A percentile compares a stretch with the other conserved stretches of the same genome.
Evolutionary conservation across 73 alveolate genomes (phyloP).

Genomic region (Tetrahymena malaccensis): DNA sequence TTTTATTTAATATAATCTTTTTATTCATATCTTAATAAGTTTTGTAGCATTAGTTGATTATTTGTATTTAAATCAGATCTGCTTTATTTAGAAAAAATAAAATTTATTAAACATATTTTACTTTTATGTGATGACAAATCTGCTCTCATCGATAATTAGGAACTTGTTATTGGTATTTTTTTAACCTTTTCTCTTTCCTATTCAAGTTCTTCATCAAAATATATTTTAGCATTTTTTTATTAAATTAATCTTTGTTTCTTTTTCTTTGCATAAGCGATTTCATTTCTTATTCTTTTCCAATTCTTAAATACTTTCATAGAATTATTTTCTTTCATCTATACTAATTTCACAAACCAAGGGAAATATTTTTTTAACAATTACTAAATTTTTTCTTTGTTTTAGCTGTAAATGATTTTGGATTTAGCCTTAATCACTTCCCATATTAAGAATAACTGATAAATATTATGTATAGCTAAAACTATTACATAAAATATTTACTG

Average conservation of each 20-base stretch:
- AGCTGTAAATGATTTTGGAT: neutral
- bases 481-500: neutral
- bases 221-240: neutral
- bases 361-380: neutral
- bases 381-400: neutral
- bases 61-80: too few relatives aligned
- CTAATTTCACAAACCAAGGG: neutral
- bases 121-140: neutral
- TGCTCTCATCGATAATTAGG: neutral
- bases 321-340: neutral
- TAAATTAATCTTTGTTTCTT: neutral
- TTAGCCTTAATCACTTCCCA: neutral
- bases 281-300: neutral
- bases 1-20: too few relatives aligned
- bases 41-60: too few relatives aligned
- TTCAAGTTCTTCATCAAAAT: neutral
- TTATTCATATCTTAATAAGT: too few relatives aligned
- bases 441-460: neutral
- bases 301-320: neutral
- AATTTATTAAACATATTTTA: neutral
- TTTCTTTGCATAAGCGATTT: neutral
- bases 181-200: neutral
- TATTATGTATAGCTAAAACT: neutral
- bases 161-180: neutral
- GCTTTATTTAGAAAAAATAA: too few relatives aligned